Percentiles rank a stretch among this genome's conserved stretches.
These are phyloP conservation scores for Lactarius psammicola DNA, from an alignment of 768 basidiomycete genomes.

Conservation along the genomic window DNA sequence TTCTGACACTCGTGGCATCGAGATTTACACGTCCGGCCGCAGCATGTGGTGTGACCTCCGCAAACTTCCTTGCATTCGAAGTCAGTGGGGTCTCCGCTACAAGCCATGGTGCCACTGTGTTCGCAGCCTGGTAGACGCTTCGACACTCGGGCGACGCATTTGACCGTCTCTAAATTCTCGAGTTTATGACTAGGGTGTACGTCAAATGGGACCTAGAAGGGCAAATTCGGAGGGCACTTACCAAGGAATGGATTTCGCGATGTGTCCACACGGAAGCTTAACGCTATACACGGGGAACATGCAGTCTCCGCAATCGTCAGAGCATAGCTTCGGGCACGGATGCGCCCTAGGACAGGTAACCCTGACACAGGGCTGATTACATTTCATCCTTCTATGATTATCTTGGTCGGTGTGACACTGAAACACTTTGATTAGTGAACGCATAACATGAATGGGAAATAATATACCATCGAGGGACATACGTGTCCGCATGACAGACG, in stretches of 20 bases:
- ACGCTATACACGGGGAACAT: slow-evolving; percentile 30
- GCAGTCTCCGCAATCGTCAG: slow-evolving; percentile 34
- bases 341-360: slow-evolving; percentile 31
- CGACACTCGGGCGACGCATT: slow-evolving; percentile 31
- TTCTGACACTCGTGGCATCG: too few species aligned
- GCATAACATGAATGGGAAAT: not conserved
- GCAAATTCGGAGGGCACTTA: slow-evolving; percentile 16
- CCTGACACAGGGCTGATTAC: slow-evolving; percentile 31
- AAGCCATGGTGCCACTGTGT: slow-evolving; percentile 31
- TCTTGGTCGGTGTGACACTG: slow-evolving; percentile 32
- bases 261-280: slow-evolving; percentile 35
- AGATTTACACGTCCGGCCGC: slow-evolving; percentile 34
- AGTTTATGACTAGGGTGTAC: slow-evolving; percentile 29
- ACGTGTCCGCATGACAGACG: slow-evolving; percentile 36
- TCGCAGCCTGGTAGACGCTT: slow-evolving; percentile 37
- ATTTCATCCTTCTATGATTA: slow-evolving; percentile 30
- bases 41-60: slow-evolving; percentile 32
- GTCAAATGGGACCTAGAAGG: not conserved
- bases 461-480: slow-evolving; percentile 33
- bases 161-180: slow-evolving; percentile 30
- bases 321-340: slow-evolving; percentile 34
- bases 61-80: slow-evolving; percentile 33
- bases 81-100: slow-evolving; percentile 26
- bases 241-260: slow-evolving; percentile 32
- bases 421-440: not conserved